Conservation (phyloP, 2,329 filamentous ascomycete genomes). For the Parafenestella ontariensis region DNA sequence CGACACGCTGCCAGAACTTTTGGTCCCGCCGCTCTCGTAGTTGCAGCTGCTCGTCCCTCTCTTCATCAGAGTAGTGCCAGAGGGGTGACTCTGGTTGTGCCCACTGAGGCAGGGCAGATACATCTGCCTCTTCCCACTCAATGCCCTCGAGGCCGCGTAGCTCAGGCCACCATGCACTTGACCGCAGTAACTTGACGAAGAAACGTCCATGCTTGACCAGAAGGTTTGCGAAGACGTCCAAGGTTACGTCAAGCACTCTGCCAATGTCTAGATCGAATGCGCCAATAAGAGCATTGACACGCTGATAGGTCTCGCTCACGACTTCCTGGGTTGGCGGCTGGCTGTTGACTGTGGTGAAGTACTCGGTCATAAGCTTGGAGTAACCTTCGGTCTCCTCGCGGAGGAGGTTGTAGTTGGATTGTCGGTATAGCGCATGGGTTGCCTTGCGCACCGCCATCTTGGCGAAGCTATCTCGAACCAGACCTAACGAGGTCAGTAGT, state of each 20-base stretch:
- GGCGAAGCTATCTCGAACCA: slow-evolving; percentile 85
- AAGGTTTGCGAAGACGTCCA: slow-evolving; percentile 93
- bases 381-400: slow-evolving; percentile 97
- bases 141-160: slow-evolving; percentile 63
- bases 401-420: slow-evolving; percentile 95
- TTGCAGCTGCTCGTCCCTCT: slow-evolving; percentile 65
- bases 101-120: slow-evolving; percentile 81
- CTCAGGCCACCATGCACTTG: slow-evolving; percentile 96
- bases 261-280: slow-evolving; percentile 98
- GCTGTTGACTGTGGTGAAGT: slow-evolving; percentile 85
- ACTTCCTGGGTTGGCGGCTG: slow-evolving; percentile 76
- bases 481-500: slow-evolving; percentile 75
- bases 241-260: slow-evolving; percentile 88
- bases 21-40: slow-evolving; percentile 71
- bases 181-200: slow-evolving; percentile 89
- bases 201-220: slow-evolving; percentile 93
- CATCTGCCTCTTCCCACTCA: slow-evolving; percentile 57
- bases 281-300: slow-evolving; percentile 91
- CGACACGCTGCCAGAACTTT: slow-evolving; percentile 82
- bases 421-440: slow-evolving; percentile 91
- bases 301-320: slow-evolving; percentile 86
- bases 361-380: slow-evolving; percentile 92
- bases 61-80: slow-evolving; percentile 71
- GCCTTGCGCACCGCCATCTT: slow-evolving; percentile 86
- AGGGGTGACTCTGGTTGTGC: slow-evolving; percentile 74